Evolutionary conservation across 2,329 filamentous ascomycete species (phyloP), one percentile per base, ranked within the genome.

Genomic region (Pseudogymnoascus sp.): DNA sequence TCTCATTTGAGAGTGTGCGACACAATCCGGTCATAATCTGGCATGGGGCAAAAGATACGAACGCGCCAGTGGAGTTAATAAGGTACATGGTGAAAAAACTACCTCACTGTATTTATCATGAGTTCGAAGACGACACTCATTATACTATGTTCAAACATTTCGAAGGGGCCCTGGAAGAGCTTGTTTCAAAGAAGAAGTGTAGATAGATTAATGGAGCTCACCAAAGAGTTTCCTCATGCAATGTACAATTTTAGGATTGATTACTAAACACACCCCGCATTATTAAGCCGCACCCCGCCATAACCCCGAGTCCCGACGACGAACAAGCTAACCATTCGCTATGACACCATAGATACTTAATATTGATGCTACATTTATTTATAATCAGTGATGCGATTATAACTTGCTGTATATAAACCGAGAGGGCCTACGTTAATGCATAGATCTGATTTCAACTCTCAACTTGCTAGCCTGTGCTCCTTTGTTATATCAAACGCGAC

Each of bases 11-110:
- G 11, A 64, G 61, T 26, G 23, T 68, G n/a, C 60, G 64, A 59
- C 61, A 65, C 21, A 42, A 60, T 7, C 47, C 45, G 23, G 62
- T 67, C 5, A 60, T 23, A 57, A 21, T 68, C 29, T 68, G 67
- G 67, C 67, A 68, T 62, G 67, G 67, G 7, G 54, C 42, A 31
- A 16, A 63, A 23, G 67, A 68, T 65, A 60, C 64, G 5, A 68
- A 66, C 39, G 64, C 64, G 47, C 66, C 66, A 54, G 47, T 54
- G n/a, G 26, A n/a, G 2, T 54, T 54, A 31, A 54, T 54, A 54
- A 29, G 47, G 11, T 16, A 54, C 26, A 31, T 54, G 47, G 47
- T 54, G 26, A 29, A 54, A 29, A 54, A 16, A 5, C 14, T 54
- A 11, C 47, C 47, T 31, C 7, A 31, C 7, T 54, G 47, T 11